Conservation (phyloP, 305 asterid species). For the Plantago lanceolata region DNA sequence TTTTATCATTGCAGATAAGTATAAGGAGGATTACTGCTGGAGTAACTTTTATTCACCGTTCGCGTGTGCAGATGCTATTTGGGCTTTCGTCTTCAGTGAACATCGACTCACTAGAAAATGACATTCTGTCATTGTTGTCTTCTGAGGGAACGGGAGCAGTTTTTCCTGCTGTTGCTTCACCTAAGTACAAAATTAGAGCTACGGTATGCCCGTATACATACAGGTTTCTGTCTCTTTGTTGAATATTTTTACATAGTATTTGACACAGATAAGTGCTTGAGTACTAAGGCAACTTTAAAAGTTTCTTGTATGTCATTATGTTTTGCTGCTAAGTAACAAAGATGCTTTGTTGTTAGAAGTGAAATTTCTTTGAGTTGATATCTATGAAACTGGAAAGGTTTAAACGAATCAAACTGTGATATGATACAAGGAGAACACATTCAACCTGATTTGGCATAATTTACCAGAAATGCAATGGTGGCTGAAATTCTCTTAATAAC, state of each 20-base stretch:
- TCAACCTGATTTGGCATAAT: background rate
- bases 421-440: background rate
- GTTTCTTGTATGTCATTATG: no score
- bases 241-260: no score
- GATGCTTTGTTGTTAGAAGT: no score
- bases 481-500: background rate
- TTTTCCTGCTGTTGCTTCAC: constrained; percentile 69
- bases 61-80: constrained; percentile 60
- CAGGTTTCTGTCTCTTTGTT: background rate
- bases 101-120: constrained; percentile 67
- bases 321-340: no score
- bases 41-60: constrained; percentile 9
- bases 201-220: constrained; percentile 43
- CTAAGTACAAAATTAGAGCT: constrained; percentile 75
- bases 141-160: constrained; percentile 39
- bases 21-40: background rate
- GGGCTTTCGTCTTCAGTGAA: constrained; percentile 68
- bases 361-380: background rate
- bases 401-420: background rate
- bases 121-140: constrained; percentile 53
- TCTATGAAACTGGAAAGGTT: background rate
- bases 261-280: no score
- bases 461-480: no score
- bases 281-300: no score
- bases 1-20: constrained; percentile 4